Evolutionary conservation across 371 early-diverging fungal species (phyloP).

Genomic region (Zychaea mexicana): DNA sequence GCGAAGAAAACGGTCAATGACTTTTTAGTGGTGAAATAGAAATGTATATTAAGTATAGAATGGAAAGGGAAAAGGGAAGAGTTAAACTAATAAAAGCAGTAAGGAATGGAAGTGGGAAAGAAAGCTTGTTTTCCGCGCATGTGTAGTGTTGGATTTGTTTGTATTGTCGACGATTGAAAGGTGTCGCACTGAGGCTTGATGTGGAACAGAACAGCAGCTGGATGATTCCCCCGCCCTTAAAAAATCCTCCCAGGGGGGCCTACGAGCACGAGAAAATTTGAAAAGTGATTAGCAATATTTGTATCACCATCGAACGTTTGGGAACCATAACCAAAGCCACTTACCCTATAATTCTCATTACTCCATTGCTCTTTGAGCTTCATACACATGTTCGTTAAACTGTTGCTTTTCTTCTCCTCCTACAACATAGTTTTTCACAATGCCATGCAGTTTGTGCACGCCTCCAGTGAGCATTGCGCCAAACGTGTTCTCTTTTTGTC

Average conservation of each 20-base stretch:
- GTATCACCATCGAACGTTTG: background rate
- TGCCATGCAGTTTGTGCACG: background rate
- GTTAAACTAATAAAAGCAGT: constrained; percentile 31
- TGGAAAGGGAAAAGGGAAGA: constrained; percentile 55
- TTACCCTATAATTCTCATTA: background rate
- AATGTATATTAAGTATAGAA: background rate
- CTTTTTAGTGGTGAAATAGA: too few species aligned
- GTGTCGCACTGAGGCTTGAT: too few species aligned
- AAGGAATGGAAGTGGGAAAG: background rate
- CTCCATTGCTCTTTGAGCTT: background rate
- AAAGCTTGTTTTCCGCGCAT: background rate
- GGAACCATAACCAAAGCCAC: background rate
- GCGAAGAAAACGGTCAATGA: background rate
- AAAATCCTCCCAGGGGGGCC: background rate
- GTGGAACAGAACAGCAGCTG: background rate
- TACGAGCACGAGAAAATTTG: background rate
- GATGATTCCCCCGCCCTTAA: background rate
- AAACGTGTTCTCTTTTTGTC: background rate
- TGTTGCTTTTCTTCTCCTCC: background rate
- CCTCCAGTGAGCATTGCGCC: background rate
- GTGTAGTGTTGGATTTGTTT: background rate
- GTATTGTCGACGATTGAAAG: background rate
- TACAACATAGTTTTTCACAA: background rate
- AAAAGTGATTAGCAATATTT: background rate
- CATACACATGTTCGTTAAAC: background rate